Base-by-base conservation (phyloP, 2,329 filamentous ascomycete species). In the Cercospora nicotianae region DNA sequence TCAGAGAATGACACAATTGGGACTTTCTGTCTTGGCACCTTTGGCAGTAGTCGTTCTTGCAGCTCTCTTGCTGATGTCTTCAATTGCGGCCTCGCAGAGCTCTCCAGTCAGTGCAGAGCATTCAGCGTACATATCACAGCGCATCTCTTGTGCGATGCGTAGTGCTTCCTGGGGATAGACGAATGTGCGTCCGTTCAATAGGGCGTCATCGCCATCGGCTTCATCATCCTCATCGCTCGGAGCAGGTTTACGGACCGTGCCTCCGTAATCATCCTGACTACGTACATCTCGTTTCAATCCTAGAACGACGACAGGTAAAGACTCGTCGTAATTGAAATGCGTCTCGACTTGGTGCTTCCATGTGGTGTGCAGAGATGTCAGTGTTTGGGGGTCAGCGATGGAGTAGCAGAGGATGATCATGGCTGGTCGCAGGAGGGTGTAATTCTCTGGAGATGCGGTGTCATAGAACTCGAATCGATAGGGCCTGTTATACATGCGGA, bases 51-150 rank as follows among this genome's bases (percentile, higher is more conserved):
- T 87, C 2, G 86, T 87, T 80, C 82, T 84, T n/a, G 83, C 87
- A 3, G 85, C 85, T 31, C 86, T 84, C 74, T 79, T 83, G 9
- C 86, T 86, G 20, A 89, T 80, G 75, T 89, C 87, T 73, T 89
- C 87, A 67, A 89, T 82, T 0, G 87, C 86, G 76, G 89, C 84
- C 33, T 80, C 79, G 70, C 87, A 85, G 45, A 89, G 77, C 77
- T 78, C 76, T 3, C 87, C 87, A 5, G 87, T 89, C 45, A 85
- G 42, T 48, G 87, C 87, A 69, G 86, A 88, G 71, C 87, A 89
- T 74, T 89, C 87, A 3, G 86, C 87, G 77, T 89, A 89, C 39
- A 82, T 80, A 79, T 89, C 87, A 75, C 84, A 87, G 26, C 86
- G 80, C 78, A 89, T 84, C 72, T 87, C 84, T 72, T 87, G 86